These are phyloP conservation scores for Bipolaris zeicola DNA, from an alignment of 2,329 filamentous ascomycete genomes.

Conservation along the genomic window DNA sequence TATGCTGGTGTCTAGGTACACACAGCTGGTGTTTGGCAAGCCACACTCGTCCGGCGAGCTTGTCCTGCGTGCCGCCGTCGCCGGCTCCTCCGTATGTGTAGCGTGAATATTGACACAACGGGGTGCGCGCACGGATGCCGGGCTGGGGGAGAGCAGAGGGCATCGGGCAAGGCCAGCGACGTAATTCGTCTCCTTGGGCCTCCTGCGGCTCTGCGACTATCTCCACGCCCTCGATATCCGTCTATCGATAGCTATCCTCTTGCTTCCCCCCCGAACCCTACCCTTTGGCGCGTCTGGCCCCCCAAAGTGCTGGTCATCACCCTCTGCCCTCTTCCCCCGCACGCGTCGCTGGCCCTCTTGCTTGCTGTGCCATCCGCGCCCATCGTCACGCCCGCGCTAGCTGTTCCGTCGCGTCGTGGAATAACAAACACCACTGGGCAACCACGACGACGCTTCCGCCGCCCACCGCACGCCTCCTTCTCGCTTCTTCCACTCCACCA, in stretches of 20 bases:
- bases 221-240: constrained; percentile 19
- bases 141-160: background rate
- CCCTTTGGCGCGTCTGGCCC: constrained; percentile 8
- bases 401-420: constrained; percentile 21
- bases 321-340: constrained; percentile 4
- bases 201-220: constrained; percentile 25
- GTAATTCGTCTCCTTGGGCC: constrained; percentile 18
- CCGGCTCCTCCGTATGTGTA: background rate
- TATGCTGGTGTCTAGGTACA: no score
- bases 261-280: constrained; percentile 3
- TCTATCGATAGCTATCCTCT: constrained; percentile 23
- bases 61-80: no score
- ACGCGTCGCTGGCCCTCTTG: constrained; percentile 15
- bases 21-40: no score
- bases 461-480: constrained; percentile 7
- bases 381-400: constrained; percentile 14
- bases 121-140: constrained; percentile 17
- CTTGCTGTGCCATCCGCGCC: background rate
- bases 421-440: constrained; percentile 22
- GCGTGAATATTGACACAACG: background rate
- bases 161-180: constrained; percentile 7
- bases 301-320: constrained; percentile 3
- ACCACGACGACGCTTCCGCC: constrained; percentile 14
- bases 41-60: no score
- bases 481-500: constrained; percentile 1